These are phyloP conservation scores for Ustilago esculenta DNA, from an alignment of 1,284 basidiomycete genomes.

Conservation along the genomic window DNA sequence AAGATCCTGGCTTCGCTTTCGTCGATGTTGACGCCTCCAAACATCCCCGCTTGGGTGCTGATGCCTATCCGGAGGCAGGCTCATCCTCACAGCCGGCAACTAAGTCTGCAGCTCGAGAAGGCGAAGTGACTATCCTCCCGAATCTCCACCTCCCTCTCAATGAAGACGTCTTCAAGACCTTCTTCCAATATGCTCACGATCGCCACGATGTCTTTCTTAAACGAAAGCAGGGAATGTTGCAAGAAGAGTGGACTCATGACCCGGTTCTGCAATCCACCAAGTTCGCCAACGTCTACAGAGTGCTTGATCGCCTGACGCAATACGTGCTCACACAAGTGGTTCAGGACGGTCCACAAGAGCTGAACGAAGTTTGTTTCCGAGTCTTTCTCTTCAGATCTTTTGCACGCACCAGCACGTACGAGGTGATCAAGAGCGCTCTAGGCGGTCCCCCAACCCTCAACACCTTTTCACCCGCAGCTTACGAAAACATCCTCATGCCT, in stretches of 20 bases:
- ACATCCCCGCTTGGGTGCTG: slow-evolving; percentile 4
- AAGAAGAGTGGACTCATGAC: slow-evolving; percentile 67
- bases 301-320: slow-evolving; percentile 74
- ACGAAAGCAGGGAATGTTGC: slow-evolving; percentile 10
- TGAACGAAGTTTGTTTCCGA: slow-evolving; percentile 73
- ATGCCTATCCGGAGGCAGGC: neutral
- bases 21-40: slow-evolving; percentile 2
- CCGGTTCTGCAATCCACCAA: slow-evolving; percentile 70
- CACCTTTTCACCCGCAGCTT: slow-evolving; percentile 70
- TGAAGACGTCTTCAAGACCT: slow-evolving; percentile 28
- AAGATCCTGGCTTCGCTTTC: neutral
- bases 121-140: slow-evolving; percentile 31
- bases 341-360: slow-evolving; percentile 73
- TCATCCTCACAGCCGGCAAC: neutral
- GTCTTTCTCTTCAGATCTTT: slow-evolving; percentile 74
- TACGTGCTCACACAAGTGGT: slow-evolving; percentile 74
- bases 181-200: slow-evolving; percentile 37
- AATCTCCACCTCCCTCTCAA: slow-evolving; percentile 39
- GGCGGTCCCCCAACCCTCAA: slow-evolving; percentile 71
- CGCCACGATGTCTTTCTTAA: slow-evolving; percentile 29
- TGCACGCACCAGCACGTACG: slow-evolving; percentile 74
- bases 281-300: slow-evolving; percentile 75
- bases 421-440: slow-evolving; percentile 71
- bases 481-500: slow-evolving; percentile 70
- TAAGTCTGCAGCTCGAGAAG: neutral